Evolutionary conservation across 2,329 filamentous ascomycete species (phyloP).

Genomic region (Albifimbria verrucaria): DNA sequence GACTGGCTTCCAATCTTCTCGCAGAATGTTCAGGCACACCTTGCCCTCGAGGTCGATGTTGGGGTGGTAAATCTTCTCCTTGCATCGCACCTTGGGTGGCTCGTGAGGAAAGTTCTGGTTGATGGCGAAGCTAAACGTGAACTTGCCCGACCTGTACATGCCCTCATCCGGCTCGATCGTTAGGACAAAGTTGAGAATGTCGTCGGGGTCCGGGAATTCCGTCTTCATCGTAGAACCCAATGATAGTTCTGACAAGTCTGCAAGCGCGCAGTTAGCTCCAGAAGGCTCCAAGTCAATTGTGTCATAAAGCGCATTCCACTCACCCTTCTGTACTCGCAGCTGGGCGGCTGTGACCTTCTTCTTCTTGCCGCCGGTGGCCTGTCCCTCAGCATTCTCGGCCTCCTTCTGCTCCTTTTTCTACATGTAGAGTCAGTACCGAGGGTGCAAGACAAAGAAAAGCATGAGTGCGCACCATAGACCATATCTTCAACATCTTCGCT

Average conservation of each 20-base stretch:
- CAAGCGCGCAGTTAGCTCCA: constrained; percentile 7
- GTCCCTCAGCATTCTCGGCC: constrained; percentile 76
- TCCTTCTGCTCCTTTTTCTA: constrained; percentile 97
- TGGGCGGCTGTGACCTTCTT: constrained; percentile 98
- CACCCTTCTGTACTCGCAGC: constrained; percentile 92
- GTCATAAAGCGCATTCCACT: too few species aligned
- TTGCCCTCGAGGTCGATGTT: constrained; percentile 98
- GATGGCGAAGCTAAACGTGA: constrained; percentile 89
- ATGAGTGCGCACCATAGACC: constrained; percentile 77
- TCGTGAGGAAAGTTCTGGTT: constrained; percentile 96
- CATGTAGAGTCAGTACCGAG: constrained; percentile 21
- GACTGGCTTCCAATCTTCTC: constrained; percentile 99
- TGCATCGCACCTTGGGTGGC: constrained; percentile 94
- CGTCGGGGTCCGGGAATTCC: constrained; percentile 76
- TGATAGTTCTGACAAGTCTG: constrained; percentile 78
- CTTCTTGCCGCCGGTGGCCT: constrained; percentile 75
- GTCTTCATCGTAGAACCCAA: constrained; percentile 78
- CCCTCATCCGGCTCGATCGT: constrained; percentile 83
- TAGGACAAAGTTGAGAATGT: constrained; percentile 80
- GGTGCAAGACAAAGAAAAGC: neutral
- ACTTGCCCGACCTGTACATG: constrained; percentile 82
- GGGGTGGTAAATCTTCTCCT: constrained; percentile 97
- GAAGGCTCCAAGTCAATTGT: too few species aligned
- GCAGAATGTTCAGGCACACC: constrained; percentile 93
- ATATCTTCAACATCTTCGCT: constrained; percentile 93